Evolutionary conservation across 2,329 filamentous ascomycete species (phyloP), one percentile per base, ranked within the genome.

Genomic region (Paracoccidioides brasiliensis): DNA sequence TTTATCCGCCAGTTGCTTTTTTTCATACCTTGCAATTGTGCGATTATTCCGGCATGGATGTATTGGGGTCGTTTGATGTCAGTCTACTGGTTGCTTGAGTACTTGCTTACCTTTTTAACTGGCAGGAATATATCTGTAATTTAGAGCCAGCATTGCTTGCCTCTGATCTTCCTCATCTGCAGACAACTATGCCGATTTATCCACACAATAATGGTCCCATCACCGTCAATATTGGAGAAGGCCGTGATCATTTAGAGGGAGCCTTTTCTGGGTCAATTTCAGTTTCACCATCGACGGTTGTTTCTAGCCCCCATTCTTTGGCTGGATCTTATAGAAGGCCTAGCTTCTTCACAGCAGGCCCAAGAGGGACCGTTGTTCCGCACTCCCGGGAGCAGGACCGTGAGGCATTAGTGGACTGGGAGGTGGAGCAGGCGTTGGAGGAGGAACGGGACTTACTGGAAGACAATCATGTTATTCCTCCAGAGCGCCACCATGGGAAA

Each of bases 261-360:
- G 66, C 68, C 4, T 70, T 75, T 46, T 69, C 66, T 28, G 72
- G 72, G 43, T 63, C 64, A 9, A 68, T 70, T 52, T 72, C 74
- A 8, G 62, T 75, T 54, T 70, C 72, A 60, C 70, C 74, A 50
- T 60, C 67, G 15, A 68, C 68, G 60, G 67, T 68, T 61, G 55
- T 70, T 59, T 57, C 73, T 33, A 67, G 67, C 38, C 64, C 66
- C 14, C 67, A 73, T 59, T 79, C 80, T 14, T 76, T 85, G 72
- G 75, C 77, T 15, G 78, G 80, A 40, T 80, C 80, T 37, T 95
- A 93, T 72, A 82, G 86, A 55, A 80, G 89, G 48, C 88, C 89
- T 0, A 86, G 83, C 61, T 86, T 84, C 65, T 83, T 93, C 35
- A 87, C 81, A 57, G 86, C 85, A 10, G 84, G 84, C 30, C 79